Conservation (phyloP, 2,329 filamentous ascomycete species). For the Botrytis galanthina region DNA sequence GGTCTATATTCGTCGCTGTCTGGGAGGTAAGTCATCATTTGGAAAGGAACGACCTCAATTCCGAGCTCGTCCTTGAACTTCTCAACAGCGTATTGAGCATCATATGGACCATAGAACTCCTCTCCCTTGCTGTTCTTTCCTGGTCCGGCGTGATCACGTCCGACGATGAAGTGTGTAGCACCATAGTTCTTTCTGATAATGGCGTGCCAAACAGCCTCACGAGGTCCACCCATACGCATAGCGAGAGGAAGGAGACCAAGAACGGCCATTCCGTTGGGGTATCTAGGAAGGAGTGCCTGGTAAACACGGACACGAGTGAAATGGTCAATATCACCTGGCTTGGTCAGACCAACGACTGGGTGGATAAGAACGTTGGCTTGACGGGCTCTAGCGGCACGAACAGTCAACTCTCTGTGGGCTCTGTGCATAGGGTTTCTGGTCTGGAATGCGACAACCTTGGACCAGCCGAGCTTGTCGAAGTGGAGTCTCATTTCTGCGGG, state of each 20-base stretch:
- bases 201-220: constrained; percentile 99
- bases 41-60: constrained; percentile 98
- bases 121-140: constrained; percentile 97
- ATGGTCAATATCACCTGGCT: constrained; percentile 99
- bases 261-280: constrained; percentile 98
- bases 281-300: constrained; percentile 91
- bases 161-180: constrained; percentile 98
- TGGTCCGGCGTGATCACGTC: constrained; percentile 94
- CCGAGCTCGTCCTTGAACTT: constrained; percentile 95
- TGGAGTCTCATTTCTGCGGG: constrained; percentile 91
- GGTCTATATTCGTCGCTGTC: constrained; percentile 96
- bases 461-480: constrained; percentile 99
- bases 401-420: constrained; percentile 95
- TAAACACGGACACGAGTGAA: constrained; percentile 99
- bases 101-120: constrained; percentile 98
- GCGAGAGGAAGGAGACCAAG: constrained; percentile 91
- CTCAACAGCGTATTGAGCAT: constrained; percentile 93
- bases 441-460: constrained; percentile 97
- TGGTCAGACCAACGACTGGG: constrained; percentile 96
- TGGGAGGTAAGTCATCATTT: constrained; percentile 98
- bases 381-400: constrained; percentile 90
- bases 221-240: constrained; percentile 98
- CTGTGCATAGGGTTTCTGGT: constrained; percentile 99
- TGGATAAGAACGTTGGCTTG: constrained; percentile 99
- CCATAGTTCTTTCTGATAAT: constrained; percentile 99